Conservation (phyloP, 2,329 filamentous ascomycete genomes). For the Setomelanomma holmii region DNA sequence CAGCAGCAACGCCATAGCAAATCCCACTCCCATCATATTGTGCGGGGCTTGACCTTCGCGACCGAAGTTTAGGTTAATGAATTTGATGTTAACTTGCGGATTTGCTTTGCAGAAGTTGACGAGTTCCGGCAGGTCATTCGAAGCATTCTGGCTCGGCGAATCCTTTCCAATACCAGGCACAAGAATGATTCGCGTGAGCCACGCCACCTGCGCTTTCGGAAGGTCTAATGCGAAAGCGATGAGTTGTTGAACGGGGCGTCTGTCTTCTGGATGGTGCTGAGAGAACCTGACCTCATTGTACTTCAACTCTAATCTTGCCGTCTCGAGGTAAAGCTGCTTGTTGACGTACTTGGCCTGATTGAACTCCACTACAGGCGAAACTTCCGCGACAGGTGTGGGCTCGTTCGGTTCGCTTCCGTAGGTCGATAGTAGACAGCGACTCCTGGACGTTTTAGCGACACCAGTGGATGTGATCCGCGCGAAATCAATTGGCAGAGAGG, state of each 20-base stretch:
- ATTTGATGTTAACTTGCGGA: too few relatives aligned
- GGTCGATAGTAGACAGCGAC: neutral
- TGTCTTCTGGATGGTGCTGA: neutral
- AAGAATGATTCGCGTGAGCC: too few relatives aligned
- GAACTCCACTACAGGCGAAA: neutral
- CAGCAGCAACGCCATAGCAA: too few relatives aligned
- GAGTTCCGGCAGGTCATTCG: too few relatives aligned
- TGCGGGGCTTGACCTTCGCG: too few relatives aligned
- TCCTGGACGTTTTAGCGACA: neutral
- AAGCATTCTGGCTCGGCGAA: too few relatives aligned
- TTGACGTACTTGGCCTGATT: neutral
- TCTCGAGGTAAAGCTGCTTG: neutral
- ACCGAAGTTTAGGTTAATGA: too few relatives aligned
- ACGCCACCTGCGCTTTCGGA: neutral
- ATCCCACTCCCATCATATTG: too few relatives aligned
- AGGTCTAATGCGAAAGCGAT: neutral
- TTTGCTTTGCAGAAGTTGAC: too few relatives aligned
- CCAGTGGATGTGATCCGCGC: neutral
- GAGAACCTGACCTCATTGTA: neutral
- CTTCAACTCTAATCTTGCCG: neutral
- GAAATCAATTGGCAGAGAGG: neutral
- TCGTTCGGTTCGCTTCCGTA: neutral
- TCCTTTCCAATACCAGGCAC: too few relatives aligned
- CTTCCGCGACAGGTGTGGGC: too few relatives aligned
- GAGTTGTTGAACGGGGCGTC: neutral